Percentiles rank a stretch among this genome's conserved stretches.
Evolutionary conservation across 768 basidiomycete species (phyloP).

Genomic region (Auriculariales sp.): DNA sequence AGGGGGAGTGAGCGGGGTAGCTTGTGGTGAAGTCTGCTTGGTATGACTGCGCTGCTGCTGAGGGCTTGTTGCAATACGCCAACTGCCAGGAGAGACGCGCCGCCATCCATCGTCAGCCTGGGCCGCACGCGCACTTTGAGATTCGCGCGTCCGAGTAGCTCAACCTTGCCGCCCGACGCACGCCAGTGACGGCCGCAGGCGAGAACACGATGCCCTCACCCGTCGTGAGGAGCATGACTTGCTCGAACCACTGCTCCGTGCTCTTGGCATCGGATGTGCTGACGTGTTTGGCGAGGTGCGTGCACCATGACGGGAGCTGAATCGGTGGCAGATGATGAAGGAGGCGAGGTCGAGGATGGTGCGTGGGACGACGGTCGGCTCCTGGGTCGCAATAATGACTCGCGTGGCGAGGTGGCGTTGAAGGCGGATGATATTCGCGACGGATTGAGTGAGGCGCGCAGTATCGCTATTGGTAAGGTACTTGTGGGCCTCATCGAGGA

Average conservation of each 20-base stretch:
- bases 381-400: slow-evolving; percentile 63
- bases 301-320: slow-evolving; percentile 71
- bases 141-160: neutral
- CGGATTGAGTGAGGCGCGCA: slow-evolving; percentile 40
- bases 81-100: neutral
- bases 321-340: slow-evolving; percentile 51
- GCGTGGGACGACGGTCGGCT: slow-evolving; percentile 59
- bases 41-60: no score
- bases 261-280: no score
- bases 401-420: slow-evolving; percentile 66
- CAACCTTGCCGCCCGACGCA: neutral
- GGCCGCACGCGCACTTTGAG: neutral
- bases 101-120: neutral
- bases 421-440: slow-evolving; percentile 47
- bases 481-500: slow-evolving; percentile 72
- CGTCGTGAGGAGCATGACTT: slow-evolving; percentile 3
- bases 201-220: slow-evolving; percentile 5
- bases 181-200: neutral
- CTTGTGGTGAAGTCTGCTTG: no score
- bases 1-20: no score
- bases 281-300: slow-evolving; percentile 52
- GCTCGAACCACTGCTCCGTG: neutral
- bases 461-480: slow-evolving; percentile 39
- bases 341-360: slow-evolving; percentile 54
- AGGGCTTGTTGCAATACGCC: no score